Base-by-base conservation (phyloP, 192 early-diverging fungal genomes). In the Coemansia sp. region DNA sequence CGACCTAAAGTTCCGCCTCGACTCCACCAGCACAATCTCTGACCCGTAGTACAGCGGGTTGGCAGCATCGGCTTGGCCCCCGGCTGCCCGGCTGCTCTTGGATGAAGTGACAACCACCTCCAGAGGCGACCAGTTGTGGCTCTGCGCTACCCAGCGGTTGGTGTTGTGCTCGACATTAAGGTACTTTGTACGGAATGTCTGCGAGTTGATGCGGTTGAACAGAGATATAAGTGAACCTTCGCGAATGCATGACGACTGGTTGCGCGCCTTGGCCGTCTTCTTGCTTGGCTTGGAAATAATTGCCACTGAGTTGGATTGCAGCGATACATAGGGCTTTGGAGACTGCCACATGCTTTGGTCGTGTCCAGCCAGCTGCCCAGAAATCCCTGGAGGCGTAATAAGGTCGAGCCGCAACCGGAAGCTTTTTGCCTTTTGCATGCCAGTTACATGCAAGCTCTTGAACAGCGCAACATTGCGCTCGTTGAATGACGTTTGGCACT, bases 221-320 rank as follows among this genome's bases (percentile, higher is more conserved):
- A 96, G 79, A 10, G 90, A 87, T 11, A 96, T 82, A 7, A 82
- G 65, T 12, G 86, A 85, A 6, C 88, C 89, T 20, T 85, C 83
- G 17, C 83, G 80, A 41, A 96, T 87, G 55, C 91, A 89, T 0
- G 82, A 82, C 1, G 86, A 88, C 31, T 82, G 80, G 71, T 90
- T 89, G 57, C 86, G 81, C 6, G 87, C 85, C 76, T 90, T 91
- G 41, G 88, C 86, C 0, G 88, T 91, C 73, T 93, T 95, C 66
- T 92, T 93, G 44, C 87, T 90, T 11, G 94, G 93, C 69, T 96
- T 96, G 47, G 91, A 93, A 21, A 96, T 93, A 48, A 94, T 91
- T 14, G 83, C 71, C 42, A 96, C 84, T 6, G 90, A 85, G 5
- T 75, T 71, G 7, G 89, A 88, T 59, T 88, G 83, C 38, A 90